Percentiles rank a stretch among this genome's conserved stretches.
phyloP scores from a whole-genome alignment of 1,284 basidiomycete species.

The Vanrija sp. region DNA sequence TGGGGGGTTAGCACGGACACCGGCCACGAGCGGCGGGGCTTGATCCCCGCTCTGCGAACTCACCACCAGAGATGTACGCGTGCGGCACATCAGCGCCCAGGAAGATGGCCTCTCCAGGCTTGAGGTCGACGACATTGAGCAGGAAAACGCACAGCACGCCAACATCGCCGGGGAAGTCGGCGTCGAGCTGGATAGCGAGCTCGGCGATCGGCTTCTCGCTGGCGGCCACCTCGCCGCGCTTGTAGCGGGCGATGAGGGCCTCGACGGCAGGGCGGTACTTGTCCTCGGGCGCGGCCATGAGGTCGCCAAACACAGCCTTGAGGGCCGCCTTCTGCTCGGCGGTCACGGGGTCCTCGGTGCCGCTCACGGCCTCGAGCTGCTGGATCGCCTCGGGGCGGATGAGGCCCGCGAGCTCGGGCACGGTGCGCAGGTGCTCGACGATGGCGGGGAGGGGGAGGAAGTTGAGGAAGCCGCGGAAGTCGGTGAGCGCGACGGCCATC shows the following conservation, averaged over 20 bases:
- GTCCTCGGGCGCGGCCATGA: slow-evolving; percentile 69
- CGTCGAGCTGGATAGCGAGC: slow-evolving; percentile 67
- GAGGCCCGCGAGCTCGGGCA: slow-evolving; percentile 74
- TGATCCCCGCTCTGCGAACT: slow-evolving; percentile 18
- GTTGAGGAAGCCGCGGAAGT: slow-evolving; percentile 71
- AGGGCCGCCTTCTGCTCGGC: slow-evolving; percentile 61
- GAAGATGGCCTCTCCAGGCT: slow-evolving; percentile 87
- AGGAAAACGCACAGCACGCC: slow-evolving; percentile 90
- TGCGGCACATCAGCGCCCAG: slow-evolving; percentile 95
- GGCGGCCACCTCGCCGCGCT: slow-evolving; percentile 42
- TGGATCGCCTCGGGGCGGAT: slow-evolving; percentile 55
- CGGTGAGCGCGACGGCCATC: slow-evolving; percentile 92
- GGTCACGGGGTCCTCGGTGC: slow-evolving; percentile 33
- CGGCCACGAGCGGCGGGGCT: neutral
- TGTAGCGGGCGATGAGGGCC: slow-evolving; percentile 63
- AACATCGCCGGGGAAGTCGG: slow-evolving; percentile 88
- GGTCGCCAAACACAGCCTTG: slow-evolving; percentile 68
- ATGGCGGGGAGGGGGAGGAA: slow-evolving; percentile 59
- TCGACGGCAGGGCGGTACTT: slow-evolving; percentile 58
- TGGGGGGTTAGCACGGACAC: slow-evolving; percentile 2
- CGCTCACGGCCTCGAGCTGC: slow-evolving; percentile 52
- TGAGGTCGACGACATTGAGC: slow-evolving; percentile 77
- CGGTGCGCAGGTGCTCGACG: slow-evolving; percentile 58
- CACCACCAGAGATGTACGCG: slow-evolving; percentile 89
- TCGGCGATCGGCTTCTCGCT: slow-evolving; percentile 57